phyloP scores from a whole-genome alignment of 768 basidiomycete genomes.

The Phylloporus rhodoxanthus region DNA sequence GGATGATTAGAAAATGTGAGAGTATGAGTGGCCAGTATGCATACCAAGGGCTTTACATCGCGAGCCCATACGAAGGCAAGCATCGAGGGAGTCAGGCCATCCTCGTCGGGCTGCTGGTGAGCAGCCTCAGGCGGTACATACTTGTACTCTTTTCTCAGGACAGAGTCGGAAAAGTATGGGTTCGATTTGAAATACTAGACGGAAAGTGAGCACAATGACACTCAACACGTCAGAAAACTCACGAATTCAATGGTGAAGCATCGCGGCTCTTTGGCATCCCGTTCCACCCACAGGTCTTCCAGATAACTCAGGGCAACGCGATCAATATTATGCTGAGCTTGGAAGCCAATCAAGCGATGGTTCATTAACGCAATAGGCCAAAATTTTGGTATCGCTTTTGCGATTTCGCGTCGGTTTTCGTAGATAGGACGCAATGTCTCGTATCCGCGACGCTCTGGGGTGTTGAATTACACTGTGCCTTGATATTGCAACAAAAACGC shows the following conservation, averaged over 20 bases:
- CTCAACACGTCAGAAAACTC: conserved; percentile 32
- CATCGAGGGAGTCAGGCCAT: conserved; percentile 75
- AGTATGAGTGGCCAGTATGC: conserved; percentile 11
- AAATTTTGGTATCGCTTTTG: conserved; percentile 68
- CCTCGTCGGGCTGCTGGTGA: conserved; percentile 55
- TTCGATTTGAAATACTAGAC: conserved; percentile 78
- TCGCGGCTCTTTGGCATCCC: conserved; percentile 68
- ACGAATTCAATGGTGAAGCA: conserved; percentile 88
- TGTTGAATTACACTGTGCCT: conserved; percentile 6
- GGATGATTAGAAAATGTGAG: neutral
- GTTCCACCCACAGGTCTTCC: conserved; percentile 78
- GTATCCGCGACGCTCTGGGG: conserved; percentile 59
- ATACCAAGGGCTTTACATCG: conserved; percentile 62
- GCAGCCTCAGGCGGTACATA: conserved; percentile 50
- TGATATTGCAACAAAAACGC: neutral
- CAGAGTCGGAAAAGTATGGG: conserved; percentile 70
- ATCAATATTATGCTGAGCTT: conserved; percentile 70
- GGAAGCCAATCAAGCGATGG: conserved; percentile 54
- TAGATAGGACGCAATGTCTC: conserved; percentile 55
- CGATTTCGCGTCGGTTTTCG: conserved; percentile 60
- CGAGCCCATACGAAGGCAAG: conserved; percentile 77
- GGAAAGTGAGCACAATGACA: conserved; percentile 1
- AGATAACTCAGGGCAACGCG: conserved; percentile 77
- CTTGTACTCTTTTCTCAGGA: conserved; percentile 81
- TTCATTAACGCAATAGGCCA: conserved; percentile 86